Conservation (phyloP, 1,284 basidiomycete genomes). For the Somion occarium region DNA sequence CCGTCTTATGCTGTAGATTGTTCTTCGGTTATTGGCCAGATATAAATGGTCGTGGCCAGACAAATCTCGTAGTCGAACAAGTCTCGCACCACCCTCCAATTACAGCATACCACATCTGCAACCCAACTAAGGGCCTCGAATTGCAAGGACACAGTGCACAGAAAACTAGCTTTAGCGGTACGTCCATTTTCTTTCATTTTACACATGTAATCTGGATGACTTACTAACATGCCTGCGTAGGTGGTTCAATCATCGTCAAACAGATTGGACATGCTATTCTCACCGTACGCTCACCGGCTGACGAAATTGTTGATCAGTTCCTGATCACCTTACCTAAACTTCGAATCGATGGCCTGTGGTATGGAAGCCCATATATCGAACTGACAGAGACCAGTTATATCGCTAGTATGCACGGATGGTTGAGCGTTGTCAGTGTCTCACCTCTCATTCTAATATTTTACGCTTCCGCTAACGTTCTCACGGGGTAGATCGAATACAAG, state of each 20-base stretch:
- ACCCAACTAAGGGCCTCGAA: conserved; percentile 74
- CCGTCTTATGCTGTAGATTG: conserved; percentile 44
- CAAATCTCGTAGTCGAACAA: conserved; percentile 89
- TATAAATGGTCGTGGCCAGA: conserved; percentile 75
- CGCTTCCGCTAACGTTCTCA: background rate
- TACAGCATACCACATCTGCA: conserved; percentile 83
- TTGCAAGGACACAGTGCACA: conserved; percentile 93
- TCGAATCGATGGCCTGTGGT: conserved; percentile 52
- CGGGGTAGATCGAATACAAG: conserved; percentile 78
- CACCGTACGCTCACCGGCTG: conserved; percentile 60
- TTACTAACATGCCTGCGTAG: conserved; percentile 24
- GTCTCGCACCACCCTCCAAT: conserved; percentile 95
- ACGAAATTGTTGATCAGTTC: conserved; percentile 62
- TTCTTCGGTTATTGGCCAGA: conserved; percentile 95
- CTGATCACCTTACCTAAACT: conserved; percentile 85
- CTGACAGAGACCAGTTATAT: conserved; percentile 84
- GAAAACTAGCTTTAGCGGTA: conserved; percentile 90
- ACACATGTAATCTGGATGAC: conserved; percentile 5
- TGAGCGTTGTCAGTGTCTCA: conserved; percentile 45
- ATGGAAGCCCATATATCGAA: conserved; percentile 82
- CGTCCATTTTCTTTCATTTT: conserved; percentile 20
- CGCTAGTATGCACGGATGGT: conserved; percentile 72
- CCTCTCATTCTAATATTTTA: background rate
- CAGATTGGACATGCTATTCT: conserved; percentile 94
- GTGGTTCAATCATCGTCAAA: conserved; percentile 79